These are phyloP conservation scores for Ogataea polymorpha DNA, from an alignment of 805 yeast species.

Conservation along the genomic window DNA sequence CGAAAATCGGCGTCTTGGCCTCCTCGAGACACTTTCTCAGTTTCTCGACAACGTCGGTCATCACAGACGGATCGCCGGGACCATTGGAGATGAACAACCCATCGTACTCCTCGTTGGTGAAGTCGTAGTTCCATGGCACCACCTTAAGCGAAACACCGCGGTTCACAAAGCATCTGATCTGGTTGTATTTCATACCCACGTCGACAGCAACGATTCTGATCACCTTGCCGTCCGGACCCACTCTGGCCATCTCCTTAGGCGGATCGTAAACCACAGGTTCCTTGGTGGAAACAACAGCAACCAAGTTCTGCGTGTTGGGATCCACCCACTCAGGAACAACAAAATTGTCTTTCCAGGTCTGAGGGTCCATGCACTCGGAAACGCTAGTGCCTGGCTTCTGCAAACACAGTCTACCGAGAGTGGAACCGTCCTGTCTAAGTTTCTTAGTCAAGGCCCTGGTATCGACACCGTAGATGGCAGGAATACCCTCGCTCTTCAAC, in stretches of 20 bases:
- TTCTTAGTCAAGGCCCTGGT: slow-evolving; percentile 92
- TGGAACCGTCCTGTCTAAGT: slow-evolving; percentile 89
- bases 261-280: slow-evolving; percentile 79
- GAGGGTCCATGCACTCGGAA: slow-evolving; percentile 32
- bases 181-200: slow-evolving; percentile 98
- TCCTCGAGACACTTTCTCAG: slow-evolving; percentile 55
- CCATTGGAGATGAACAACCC: slow-evolving; percentile 97
- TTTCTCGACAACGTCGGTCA: slow-evolving; percentile 63
- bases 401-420: slow-evolving; percentile 81
- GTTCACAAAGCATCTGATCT: slow-evolving; percentile 91
- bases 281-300: slow-evolving; percentile 81
- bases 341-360: slow-evolving; percentile 60
- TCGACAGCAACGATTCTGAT: slow-evolving; percentile 87
- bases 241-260: slow-evolving; percentile 45
- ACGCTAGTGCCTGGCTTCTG: slow-evolving; percentile 41
- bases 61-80: slow-evolving; percentile 97
- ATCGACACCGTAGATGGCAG: slow-evolving; percentile 97
- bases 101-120: slow-evolving; percentile 76
- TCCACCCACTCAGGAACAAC: slow-evolving; percentile 86
- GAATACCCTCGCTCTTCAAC: slow-evolving; percentile 88
- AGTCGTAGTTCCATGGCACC: slow-evolving; percentile 94
- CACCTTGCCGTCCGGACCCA: slow-evolving; percentile 70
- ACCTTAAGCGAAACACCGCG: slow-evolving; percentile 96
- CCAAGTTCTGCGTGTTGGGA: slow-evolving; percentile 89
- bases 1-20: slow-evolving; percentile 85